Base-by-base conservation (phyloP, 306 rosid species). In the Elaeagnus macrophylla region DNA sequence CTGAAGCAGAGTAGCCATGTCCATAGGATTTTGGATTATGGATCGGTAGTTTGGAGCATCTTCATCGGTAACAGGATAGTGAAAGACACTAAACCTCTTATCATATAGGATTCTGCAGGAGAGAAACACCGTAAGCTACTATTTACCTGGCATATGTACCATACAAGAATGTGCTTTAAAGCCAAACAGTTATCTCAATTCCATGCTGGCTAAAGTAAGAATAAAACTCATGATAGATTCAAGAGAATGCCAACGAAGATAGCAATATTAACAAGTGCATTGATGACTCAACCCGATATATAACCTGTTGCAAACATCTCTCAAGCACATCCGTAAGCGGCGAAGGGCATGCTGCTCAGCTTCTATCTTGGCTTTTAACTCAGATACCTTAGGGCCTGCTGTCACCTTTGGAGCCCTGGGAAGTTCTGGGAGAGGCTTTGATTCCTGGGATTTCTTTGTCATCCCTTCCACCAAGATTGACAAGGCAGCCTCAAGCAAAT, bases 291-390 rank as follows among this genome's bases (percentile, higher is more conserved):
- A 46, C 40, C 50, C 2, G 17, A 47, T 14, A 50, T 72, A 86
- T 67, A 62, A 91, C 99, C 99, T 77, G 66, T 91, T 91, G 83
- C 99, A 91, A 66, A 91, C 51, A 82, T 91, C 99, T 79, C 99
- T 82, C 53, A 91, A 95, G 76, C 99, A 91, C 99, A 91, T 91
- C 51, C 96, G 86, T 77, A 91, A 64, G 67, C 96, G 89, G 37
- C 99, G 93, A 53, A 91, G 93, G 36, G 96, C 95, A 80, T 84
- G 94, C 77, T 91, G 99, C 80, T 91, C 96, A 39, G 96, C 89
- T 67, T 91, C 97, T 44, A 84, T 79, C 70, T 79, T 84, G 53
- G 99, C 94, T 82, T 69, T 91, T 65, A 87, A 73, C 81, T 91
- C 99, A 39, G 96, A 91, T 51, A 63, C 77, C 80, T 91, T 91